phyloP scores from a whole-genome alignment of 305 asterid species.

The Plantago lanceolata region DNA sequence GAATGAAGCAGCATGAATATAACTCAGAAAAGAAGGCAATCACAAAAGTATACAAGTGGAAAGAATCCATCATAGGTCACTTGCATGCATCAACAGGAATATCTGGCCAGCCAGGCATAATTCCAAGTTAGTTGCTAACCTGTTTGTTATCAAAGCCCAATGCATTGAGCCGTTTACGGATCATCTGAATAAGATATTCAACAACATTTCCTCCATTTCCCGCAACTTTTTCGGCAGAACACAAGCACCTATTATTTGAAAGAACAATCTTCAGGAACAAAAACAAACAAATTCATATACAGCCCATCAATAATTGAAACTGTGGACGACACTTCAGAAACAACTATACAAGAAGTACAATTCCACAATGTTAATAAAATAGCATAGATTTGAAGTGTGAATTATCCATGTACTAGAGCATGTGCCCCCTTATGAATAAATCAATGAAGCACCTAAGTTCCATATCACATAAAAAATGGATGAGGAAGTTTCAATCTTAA shows the following conservation, averaged over 20 bases:
- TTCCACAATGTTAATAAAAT: background rate
- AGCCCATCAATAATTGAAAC: background rate
- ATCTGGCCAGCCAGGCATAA: conserved; percentile 14
- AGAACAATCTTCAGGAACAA: conserved; percentile 15
- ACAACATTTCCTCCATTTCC: conserved; percentile 77
- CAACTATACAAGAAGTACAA: background rate
- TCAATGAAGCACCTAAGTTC: too few species aligned
- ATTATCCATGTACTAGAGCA: too few species aligned
- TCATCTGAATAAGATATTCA: conserved; percentile 78
- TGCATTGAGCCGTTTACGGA: conserved; percentile 73
- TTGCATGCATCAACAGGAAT: conserved; percentile 13
- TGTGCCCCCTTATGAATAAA: too few species aligned
- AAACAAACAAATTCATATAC: background rate
- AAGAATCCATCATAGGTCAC: conserved; percentile 12
- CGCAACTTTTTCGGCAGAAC: conserved; percentile 80
- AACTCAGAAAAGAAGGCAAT: conserved; percentile 4
- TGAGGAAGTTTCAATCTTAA: too few species aligned
- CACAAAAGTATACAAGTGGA: conserved; percentile 1
- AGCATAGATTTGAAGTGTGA: background rate
- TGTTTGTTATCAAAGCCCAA: conserved; percentile 79
- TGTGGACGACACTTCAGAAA: background rate
- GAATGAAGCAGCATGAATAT: conserved; percentile 17
- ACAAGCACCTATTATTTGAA: conserved; percentile 73
- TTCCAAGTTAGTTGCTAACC: conserved; percentile 42
- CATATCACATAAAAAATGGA: too few species aligned